Conservation (phyloP, 2,329 filamentous ascomycete species). For the Monilinia vaccinii-corymbosi region DNA sequence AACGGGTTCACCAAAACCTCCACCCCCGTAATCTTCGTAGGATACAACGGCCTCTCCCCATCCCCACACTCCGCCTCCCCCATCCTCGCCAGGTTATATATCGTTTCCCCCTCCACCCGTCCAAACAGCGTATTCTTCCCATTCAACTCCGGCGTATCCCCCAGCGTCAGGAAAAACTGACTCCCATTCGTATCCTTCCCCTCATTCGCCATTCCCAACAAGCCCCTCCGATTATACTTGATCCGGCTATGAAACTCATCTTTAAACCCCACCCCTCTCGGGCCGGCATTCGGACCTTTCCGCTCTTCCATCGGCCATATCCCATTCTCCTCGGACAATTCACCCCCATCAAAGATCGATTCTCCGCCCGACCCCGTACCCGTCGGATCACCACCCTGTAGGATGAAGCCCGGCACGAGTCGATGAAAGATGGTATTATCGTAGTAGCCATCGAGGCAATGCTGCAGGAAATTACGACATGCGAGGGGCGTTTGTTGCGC, state of each 20-base stretch:
- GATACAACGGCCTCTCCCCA: conserved; percentile 77
- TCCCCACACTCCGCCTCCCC: conserved; percentile 78
- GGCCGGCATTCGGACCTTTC: conserved; percentile 50
- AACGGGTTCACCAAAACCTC: conserved; percentile 79
- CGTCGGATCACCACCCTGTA: conserved; percentile 92
- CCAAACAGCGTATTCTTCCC: conserved; percentile 93
- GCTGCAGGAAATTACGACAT: conserved; percentile 90
- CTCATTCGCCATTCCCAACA: conserved; percentile 95
- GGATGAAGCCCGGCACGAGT: conserved; percentile 80
- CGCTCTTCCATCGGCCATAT: conserved; percentile 52
- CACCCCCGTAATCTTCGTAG: conserved; percentile 64
- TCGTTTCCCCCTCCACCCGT: conserved; percentile 82
- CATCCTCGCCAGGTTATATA: conserved; percentile 93
- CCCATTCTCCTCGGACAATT: conserved; percentile 39
- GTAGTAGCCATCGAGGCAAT: conserved; percentile 93
- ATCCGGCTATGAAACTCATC: conserved; percentile 90
- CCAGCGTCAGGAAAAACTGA: conserved; percentile 95
- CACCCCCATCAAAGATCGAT: conserved; percentile 81
- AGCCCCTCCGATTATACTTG: conserved; percentile 83
- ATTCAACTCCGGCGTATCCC: conserved; percentile 73
- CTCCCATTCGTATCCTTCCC: conserved; percentile 77
- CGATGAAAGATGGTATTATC: conserved; percentile 90
- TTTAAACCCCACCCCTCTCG: conserved; percentile 51
- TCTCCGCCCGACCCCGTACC: conserved; percentile 87
- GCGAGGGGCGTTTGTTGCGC: conserved; percentile 88